phyloP scores from a whole-genome alignment of 768 basidiomycete genomes.

The Xanthoconium stramineum region DNA sequence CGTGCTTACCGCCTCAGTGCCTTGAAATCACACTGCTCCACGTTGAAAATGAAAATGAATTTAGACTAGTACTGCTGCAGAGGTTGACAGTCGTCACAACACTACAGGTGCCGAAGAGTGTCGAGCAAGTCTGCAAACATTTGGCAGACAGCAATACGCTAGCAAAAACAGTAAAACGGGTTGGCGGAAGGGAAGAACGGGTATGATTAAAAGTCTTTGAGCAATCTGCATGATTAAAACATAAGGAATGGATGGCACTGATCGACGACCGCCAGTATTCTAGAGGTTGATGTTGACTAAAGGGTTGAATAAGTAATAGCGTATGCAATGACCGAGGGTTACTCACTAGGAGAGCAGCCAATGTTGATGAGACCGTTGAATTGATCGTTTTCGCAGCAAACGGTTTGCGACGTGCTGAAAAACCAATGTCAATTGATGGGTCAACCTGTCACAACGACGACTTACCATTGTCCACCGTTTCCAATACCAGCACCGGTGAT shows the following conservation, averaged over 20 bases:
- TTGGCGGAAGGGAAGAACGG: not conserved
- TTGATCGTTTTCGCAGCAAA: slow-evolving; percentile 38
- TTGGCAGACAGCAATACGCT: not conserved
- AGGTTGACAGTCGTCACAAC: not conserved
- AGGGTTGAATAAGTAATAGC: not conserved
- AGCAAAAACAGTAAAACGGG: not conserved
- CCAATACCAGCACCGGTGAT: slow-evolving; percentile 13
- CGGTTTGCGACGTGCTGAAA: slow-evolving; percentile 33
- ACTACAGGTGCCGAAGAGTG: not conserved
- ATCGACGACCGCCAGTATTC: not conserved
- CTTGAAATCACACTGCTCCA: not conserved
- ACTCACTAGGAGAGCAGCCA: slow-evolving; percentile 40
- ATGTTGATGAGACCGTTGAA: slow-evolving; percentile 37
- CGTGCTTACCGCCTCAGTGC: too few relatives aligned
- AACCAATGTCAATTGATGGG: not conserved
- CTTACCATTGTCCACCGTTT: slow-evolving; percentile 17
- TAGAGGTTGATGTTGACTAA: slow-evolving; percentile 22
- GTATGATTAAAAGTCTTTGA: slow-evolving; percentile 13
- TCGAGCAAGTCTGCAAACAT: not conserved
- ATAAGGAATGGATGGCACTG: slow-evolving; percentile 19
- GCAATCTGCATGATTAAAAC: not conserved
- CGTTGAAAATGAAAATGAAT: not conserved
- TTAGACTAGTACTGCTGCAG: not conserved
- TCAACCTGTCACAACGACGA: not conserved
- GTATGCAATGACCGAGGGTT: accelerated